Base-by-base conservation (phyloP, 306 rosid species). In the Vigna angularis region DNA sequence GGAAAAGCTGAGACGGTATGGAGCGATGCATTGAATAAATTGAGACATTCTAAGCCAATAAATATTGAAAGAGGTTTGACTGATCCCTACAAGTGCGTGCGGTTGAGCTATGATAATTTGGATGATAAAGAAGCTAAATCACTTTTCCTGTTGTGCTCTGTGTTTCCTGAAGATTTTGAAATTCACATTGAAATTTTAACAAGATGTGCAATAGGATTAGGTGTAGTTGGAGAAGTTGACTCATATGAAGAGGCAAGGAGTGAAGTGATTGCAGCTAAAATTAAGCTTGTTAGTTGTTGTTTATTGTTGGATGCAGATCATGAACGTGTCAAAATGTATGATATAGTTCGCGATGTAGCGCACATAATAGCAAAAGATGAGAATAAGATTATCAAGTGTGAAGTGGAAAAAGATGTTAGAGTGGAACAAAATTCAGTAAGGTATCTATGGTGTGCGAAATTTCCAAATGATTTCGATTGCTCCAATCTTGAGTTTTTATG, bases 131-230 rank as follows among this genome's bases (percentile, higher is more conserved):
- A 70, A 45, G 64, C 75, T 40, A 26, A 75, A 53, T 11, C 44
- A n/a, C 44, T 79, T 0, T 52, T 83, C 36, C 16, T 79, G 1
- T 22, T 78, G 49, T 79, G 86, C 9, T 79, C 83, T 52, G 32
- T 62, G 1, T 83, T 79, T 44, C 81, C 83, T 7, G 69, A 79
- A 67, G 86, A 70, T 52, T 30, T 0, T 73, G 63, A 74, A 67
- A 74, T 83, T 34, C 20, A 63, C 0, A 1, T 44, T 3, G 86
- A 74, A 11, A 0, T 1, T 6, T 69, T 79, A 16, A 52, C 38
- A 1, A 67, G 50, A 53, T 2, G 5, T 62, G 81, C 16, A 16
- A 4, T 59, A 15, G 83, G 81, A 4, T 9, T 61, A 5, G 73
- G 79, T 15, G 5, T 83, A 4, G 47, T 36, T 63, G 70, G 57